phyloP scores from a whole-genome alignment of 306 rosid species.

The Arachis stenosperma region DNA sequence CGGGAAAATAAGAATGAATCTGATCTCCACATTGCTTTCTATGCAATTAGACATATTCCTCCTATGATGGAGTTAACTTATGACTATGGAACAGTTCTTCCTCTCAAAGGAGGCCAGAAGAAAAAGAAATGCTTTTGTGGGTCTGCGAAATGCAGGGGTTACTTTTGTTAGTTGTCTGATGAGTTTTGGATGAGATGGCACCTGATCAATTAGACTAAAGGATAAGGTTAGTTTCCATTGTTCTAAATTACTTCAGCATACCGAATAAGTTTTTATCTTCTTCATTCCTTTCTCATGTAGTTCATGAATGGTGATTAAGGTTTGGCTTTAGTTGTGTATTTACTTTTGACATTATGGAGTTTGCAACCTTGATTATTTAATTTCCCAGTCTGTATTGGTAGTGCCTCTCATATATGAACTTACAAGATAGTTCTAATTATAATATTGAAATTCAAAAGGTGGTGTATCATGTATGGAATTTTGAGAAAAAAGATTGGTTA shows the following conservation, averaged over 20 bases:
- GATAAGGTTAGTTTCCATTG: constrained; percentile 59
- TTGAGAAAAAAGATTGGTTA: not conserved
- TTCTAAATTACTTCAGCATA: constrained; percentile 19
- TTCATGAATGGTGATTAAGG: constrained; percentile 21
- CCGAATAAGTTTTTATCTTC: not conserved
- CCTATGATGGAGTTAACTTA: constrained; percentile 90
- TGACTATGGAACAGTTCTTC: constrained; percentile 75
- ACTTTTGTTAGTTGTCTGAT: constrained; percentile 52
- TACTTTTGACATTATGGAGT: not conserved
- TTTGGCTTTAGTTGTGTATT: constrained; percentile 17
- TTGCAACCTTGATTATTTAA: not conserved
- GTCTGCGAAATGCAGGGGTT: constrained; percentile 72
- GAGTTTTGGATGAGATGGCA: constrained; percentile 39
- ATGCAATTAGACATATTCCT: constrained; percentile 74
- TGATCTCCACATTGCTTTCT: constrained; percentile 80
- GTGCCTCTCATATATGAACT: constrained; percentile 1
- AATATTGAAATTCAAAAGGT: constrained; percentile 3
- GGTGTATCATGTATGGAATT: constrained; percentile 3
- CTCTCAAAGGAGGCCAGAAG: constrained; percentile 62
- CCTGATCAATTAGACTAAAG: constrained; percentile 26
- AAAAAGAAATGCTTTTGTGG: constrained; percentile 86
- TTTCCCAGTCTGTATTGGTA: not conserved
- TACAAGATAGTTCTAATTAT: not conserved
- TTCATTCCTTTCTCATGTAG: not conserved
- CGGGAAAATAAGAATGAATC: constrained; percentile 65